A percentile compares a stretch with the other conserved stretches of the same genome.
phyloP scores from a whole-genome alignment of 2,329 filamentous ascomycete genomes.

The Diaporthe eres region DNA sequence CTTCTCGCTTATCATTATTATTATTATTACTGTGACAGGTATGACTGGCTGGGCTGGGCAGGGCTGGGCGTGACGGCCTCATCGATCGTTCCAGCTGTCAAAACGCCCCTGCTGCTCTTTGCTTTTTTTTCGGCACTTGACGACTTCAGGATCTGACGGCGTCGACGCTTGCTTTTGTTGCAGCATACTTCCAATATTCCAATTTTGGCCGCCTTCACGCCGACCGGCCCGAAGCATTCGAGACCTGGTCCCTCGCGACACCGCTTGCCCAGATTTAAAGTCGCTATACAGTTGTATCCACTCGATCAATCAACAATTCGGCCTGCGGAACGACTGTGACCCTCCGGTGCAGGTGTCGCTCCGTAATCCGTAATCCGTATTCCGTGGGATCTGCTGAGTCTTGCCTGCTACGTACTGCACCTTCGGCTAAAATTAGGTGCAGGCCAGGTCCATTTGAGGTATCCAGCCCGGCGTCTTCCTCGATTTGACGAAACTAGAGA shows the following conservation, averaged over 20 bases:
- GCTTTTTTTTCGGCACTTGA: conserved; percentile 29
- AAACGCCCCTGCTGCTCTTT: conserved; percentile 4
- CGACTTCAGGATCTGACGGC: conserved; percentile 16
- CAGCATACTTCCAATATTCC: conserved; percentile 23
- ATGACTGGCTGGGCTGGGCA: conserved; percentile 13
- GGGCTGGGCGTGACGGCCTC: conserved; percentile 20
- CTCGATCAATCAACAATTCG: neutral
- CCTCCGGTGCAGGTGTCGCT: neutral
- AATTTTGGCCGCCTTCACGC: conserved; percentile 25
- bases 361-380: neutral
- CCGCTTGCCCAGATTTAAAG: neutral
- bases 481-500: conserved; percentile 23
- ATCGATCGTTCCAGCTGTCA: conserved; percentile 28
- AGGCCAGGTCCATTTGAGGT: conserved; percentile 21
- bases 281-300: neutral
- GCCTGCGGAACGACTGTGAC: neutral
- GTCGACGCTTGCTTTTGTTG: conserved; percentile 13
- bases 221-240: conserved; percentile 19
- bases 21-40: neutral
- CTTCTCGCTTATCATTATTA: conserved; percentile 1
- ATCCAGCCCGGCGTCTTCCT: conserved; percentile 26
- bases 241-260: neutral
- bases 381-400: neutral
- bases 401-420: neutral
- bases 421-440: conserved; percentile 21